Percentiles rank a stretch among this genome's conserved stretches.
Conservation (phyloP, 2,329 filamentous ascomycete species). For the Trichoderma citrinoviride region DNA sequence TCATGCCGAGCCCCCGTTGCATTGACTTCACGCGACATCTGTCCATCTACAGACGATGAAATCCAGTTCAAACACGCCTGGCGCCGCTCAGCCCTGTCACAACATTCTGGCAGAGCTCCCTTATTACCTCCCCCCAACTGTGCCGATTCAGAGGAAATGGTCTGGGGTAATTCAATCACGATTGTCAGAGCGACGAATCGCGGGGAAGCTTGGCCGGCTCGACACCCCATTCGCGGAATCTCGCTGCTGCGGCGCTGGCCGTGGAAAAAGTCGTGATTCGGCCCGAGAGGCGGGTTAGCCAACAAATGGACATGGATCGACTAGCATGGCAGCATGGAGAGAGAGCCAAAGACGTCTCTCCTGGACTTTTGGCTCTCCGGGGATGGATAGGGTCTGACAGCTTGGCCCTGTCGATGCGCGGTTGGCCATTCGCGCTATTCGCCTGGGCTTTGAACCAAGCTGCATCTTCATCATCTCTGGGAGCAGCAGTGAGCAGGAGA, state of each 20-base stretch:
- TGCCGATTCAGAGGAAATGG: background rate
- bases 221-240: slow-evolving; percentile 22
- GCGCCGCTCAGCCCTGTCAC: background rate
- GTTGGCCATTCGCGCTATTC: too few relatives aligned
- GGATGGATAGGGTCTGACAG: background rate
- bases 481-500: too few relatives aligned
- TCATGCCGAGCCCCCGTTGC: too few relatives aligned
- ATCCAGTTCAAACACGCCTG: background rate
- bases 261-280: slow-evolving; percentile 1
- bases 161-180: background rate
- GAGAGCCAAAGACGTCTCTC: background rate
- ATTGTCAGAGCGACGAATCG: slow-evolving; percentile 8
- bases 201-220: slow-evolving; percentile 13
- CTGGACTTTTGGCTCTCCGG: background rate
- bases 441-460: too few relatives aligned
- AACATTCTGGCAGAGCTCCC: background rate
- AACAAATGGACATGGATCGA: background rate
- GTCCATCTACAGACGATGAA: too few relatives aligned
- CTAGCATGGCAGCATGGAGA: too few relatives aligned
- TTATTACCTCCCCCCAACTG: background rate
- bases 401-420: background rate
- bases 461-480: too few relatives aligned
- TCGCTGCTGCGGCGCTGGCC: slow-evolving; percentile 8
- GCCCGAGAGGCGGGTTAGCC: slow-evolving; percentile 13
- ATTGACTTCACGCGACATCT: too few relatives aligned